Conservation (phyloP, 768 basidiomycete species). For the Lactarius tabidus region DNA sequence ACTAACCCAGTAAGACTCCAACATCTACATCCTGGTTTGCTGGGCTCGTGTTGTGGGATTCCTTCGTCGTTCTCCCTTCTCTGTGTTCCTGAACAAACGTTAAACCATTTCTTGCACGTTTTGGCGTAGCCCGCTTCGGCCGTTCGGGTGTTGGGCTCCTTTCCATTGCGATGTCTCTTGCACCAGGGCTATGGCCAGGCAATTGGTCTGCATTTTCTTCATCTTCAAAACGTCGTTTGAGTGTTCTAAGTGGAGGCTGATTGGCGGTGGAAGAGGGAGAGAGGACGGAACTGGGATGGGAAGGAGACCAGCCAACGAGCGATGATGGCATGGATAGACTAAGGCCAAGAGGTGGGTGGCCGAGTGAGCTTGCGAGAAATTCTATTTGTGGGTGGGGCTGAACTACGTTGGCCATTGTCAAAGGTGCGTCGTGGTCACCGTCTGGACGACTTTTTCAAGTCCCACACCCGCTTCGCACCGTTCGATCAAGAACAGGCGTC, state of each 20-base stretch:
- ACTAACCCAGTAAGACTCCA: conserved; percentile 74
- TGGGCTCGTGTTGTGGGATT: conserved; percentile 42
- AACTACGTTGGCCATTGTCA: conserved; percentile 65
- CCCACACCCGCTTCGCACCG: not conserved
- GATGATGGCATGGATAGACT: conserved; percentile 48
- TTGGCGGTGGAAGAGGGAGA: conserved; percentile 49
- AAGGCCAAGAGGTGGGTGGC: conserved; percentile 67
- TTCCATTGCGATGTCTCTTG: conserved; percentile 73
- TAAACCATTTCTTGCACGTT: conserved; percentile 53
- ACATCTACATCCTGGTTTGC: conserved; percentile 68
- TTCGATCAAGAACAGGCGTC: not conserved
- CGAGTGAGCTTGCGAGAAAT: conserved; percentile 55
- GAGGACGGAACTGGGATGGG: conserved; percentile 46
- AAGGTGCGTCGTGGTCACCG: conserved; percentile 24
- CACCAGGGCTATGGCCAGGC: conserved; percentile 25
- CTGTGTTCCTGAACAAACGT: conserved; percentile 30
- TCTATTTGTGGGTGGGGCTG: conserved; percentile 54
- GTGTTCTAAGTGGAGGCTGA: conserved; percentile 41
- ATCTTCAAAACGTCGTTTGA: conserved; percentile 70
- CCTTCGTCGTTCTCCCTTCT: conserved; percentile 44
- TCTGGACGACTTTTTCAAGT: conserved; percentile 19
- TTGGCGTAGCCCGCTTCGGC: conserved; percentile 62
- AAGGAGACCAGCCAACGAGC: conserved; percentile 46
- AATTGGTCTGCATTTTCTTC: conserved; percentile 51
- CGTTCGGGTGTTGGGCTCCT: conserved; percentile 82